Percentiles rank a stretch among this genome's conserved stretches.
These are phyloP conservation scores for Plectosphaerella plurivora DNA, from an alignment of 2,329 filamentous ascomycete species.

Conservation along the genomic window DNA sequence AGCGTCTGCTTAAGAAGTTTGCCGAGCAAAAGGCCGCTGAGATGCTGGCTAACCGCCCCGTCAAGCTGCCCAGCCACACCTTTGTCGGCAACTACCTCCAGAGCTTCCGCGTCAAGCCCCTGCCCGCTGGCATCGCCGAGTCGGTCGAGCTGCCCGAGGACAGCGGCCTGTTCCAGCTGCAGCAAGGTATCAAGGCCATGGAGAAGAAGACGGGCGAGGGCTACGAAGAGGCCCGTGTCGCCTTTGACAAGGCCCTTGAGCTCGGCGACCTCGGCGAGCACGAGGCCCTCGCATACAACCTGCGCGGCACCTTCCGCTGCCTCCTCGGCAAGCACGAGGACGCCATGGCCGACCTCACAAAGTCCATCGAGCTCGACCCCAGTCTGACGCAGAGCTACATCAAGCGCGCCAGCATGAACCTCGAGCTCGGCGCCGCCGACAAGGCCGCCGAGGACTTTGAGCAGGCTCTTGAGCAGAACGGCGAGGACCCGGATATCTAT, in stretches of 20 bases:
- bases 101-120: slow-evolving; percentile 83
- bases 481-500: slow-evolving; percentile 91
- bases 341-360: slow-evolving; percentile 81
- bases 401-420: slow-evolving; percentile 96
- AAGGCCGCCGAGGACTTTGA: slow-evolving; percentile 85
- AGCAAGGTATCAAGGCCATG: slow-evolving; percentile 76
- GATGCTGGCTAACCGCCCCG: slow-evolving; percentile 78
- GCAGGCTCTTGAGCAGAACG: slow-evolving; percentile 77
- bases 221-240: slow-evolving; percentile 80
- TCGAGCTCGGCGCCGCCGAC: slow-evolving; percentile 87
- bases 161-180: slow-evolving; percentile 79
- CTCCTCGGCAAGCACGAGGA: slow-evolving; percentile 81
- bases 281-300: slow-evolving; percentile 91
- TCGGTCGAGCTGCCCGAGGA: slow-evolving; percentile 71
- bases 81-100: slow-evolving; percentile 99
- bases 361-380: slow-evolving; percentile 87
- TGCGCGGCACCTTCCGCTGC: slow-evolving; percentile 94
- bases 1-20: slow-evolving; percentile 92
- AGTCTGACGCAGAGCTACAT: slow-evolving; percentile 93
- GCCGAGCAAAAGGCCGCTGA: slow-evolving; percentile 90
- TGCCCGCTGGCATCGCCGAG: slow-evolving; percentile 79
- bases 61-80: slow-evolving; percentile 89
- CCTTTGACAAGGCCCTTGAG: slow-evolving; percentile 86
- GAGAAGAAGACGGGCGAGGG: slow-evolving; percentile 83
- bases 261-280: slow-evolving; percentile 73